Evolutionary conservation across 2,329 filamentous ascomycete genomes (phyloP).

Genomic region (Simplicillium aogashimaense): DNA sequence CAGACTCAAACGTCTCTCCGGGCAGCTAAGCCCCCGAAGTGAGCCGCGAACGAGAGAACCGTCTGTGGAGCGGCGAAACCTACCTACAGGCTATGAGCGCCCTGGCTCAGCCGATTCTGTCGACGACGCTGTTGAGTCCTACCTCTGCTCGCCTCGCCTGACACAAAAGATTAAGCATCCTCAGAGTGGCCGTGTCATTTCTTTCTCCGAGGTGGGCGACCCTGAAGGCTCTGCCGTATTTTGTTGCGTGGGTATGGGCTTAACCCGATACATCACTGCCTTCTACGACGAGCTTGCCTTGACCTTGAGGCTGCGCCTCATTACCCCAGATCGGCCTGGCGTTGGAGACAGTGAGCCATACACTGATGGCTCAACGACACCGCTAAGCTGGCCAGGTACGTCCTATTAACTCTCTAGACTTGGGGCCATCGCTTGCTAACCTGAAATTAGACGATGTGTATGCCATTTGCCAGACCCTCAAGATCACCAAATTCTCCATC

Average conservation of each 20-base stretch:
- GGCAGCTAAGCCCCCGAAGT: constrained; percentile 28
- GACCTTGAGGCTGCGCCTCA: constrained; percentile 78
- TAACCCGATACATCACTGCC: constrained; percentile 90
- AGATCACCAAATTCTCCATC: constrained; percentile 92
- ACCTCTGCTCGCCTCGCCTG: constrained; percentile 71
- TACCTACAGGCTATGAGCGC: constrained; percentile 54
- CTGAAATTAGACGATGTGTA: constrained; percentile 61
- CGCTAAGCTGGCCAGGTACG: constrained; percentile 87
- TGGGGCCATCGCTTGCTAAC: constrained; percentile 15
- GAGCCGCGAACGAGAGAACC: constrained; percentile 23
- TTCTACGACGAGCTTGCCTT: constrained; percentile 95
- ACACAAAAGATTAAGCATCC: constrained; percentile 84
- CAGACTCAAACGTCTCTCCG: constrained; percentile 47
- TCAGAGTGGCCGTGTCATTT: constrained; percentile 77
- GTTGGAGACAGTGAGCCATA: constrained; percentile 88
- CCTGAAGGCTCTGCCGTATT: constrained; percentile 86
- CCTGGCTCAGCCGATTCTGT: constrained; percentile 77
- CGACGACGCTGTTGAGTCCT: constrained; percentile 78
- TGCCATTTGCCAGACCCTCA: constrained; percentile 82
- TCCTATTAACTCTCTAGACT: constrained; percentile 5
- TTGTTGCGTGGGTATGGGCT: constrained; percentile 94
- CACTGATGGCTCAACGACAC: constrained; percentile 70
- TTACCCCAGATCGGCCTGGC: constrained; percentile 88
- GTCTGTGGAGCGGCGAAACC: constrained; percentile 16
- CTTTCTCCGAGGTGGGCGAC: constrained; percentile 94